These are phyloP conservation scores for Peziza echinospora DNA, from an alignment of 495 filamentous ascomycete species.

Conservation along the genomic window DNA sequence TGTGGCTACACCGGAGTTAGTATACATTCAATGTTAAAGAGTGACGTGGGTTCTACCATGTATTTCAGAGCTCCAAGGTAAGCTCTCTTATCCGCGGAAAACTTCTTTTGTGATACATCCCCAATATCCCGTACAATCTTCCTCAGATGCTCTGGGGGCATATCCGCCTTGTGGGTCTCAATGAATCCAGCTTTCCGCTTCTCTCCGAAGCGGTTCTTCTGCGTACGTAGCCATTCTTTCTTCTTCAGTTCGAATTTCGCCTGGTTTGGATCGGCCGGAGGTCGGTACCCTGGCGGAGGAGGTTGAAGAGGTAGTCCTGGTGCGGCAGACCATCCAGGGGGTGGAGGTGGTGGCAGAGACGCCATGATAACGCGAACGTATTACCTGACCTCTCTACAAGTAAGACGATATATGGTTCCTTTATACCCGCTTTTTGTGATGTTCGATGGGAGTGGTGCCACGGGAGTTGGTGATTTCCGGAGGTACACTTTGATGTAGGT, in stretches of 20 bases:
- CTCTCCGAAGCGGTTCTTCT: slow-evolving; percentile 86
- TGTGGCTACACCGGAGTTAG: slow-evolving; percentile 35
- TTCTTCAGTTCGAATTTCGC: slow-evolving; percentile 97
- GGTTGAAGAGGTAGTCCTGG: slow-evolving; percentile 53
- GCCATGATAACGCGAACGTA: slow-evolving; percentile 46
- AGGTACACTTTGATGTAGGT: too few relatives aligned
- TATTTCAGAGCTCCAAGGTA: slow-evolving; percentile 96
- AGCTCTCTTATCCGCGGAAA: slow-evolving; percentile 93
- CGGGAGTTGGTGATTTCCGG: too few relatives aligned
- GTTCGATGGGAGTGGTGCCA: too few relatives aligned
- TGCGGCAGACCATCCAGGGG: slow-evolving; percentile 33
- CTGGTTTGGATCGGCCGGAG: slow-evolving; percentile 62
- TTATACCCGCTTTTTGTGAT: too few relatives aligned
- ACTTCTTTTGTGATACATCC: slow-evolving; percentile 98
- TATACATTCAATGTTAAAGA: neutral
- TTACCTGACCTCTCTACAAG: too few relatives aligned
- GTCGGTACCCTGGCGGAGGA: slow-evolving; percentile 74
- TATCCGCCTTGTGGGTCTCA: slow-evolving; percentile 94
- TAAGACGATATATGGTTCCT: too few relatives aligned
- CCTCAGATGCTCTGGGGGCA: slow-evolving; percentile 94
- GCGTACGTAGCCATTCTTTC: slow-evolving; percentile 88
- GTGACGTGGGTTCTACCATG: slow-evolving; percentile 33
- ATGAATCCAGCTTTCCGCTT: slow-evolving; percentile 91
- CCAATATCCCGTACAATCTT: slow-evolving; percentile 98
- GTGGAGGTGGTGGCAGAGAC: slow-evolving; percentile 42